Base-by-base conservation (phyloP, 2,329 filamentous ascomycete species). In the Alternaria metachromatica region DNA sequence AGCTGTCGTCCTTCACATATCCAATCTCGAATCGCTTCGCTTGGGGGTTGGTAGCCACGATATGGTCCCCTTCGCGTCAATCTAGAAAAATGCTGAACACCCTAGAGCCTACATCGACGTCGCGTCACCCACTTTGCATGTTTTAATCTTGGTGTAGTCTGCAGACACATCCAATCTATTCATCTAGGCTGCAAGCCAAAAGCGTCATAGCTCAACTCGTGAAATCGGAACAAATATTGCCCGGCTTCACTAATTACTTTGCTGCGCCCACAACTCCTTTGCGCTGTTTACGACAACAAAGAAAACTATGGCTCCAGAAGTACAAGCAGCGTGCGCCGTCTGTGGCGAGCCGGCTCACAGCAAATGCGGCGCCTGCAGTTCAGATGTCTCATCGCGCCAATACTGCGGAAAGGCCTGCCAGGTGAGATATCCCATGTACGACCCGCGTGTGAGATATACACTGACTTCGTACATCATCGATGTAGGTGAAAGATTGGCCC, bases 381-480 rank as follows among this genome's bases (percentile, higher is more conserved):
- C 43, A 6, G 21, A 54, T 4, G 28, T 6, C 9, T 12, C 21
- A 23, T 33, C 43, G 4, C 28, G 18, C 6, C 25, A 21, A 2
- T 67, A 62, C 56, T 62, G 62, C 21, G 18, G 18, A 20, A 58
- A 55, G 20, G 9, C 5, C 4, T 65, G 62, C 23, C 65, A 67
- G 41, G 12, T 41, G 11, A 41, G 9, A 10, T 18, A 8, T 41
- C 37, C 33, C 13, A 37, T 37, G 15, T 15, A 9, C 37, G 37
- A 11, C 3, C 15, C 11, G 37, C 37, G 9, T 41, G 37, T 41
- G 37, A 41, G 37, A 10, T 3, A 41, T 18, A 11, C 1, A 41
- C 37, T 41, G 37, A 6, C 37, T 41, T 41, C n/a, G 2, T 1
- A 41, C 2, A 18, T 6, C 8, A 2, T 41, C 37, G 9, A 6